Evolutionary conservation across 352 stramenopile genomes (phyloP), one percentile per base, ranked within the genome.

Genomic region (Phytophthora ohioensis): DNA sequence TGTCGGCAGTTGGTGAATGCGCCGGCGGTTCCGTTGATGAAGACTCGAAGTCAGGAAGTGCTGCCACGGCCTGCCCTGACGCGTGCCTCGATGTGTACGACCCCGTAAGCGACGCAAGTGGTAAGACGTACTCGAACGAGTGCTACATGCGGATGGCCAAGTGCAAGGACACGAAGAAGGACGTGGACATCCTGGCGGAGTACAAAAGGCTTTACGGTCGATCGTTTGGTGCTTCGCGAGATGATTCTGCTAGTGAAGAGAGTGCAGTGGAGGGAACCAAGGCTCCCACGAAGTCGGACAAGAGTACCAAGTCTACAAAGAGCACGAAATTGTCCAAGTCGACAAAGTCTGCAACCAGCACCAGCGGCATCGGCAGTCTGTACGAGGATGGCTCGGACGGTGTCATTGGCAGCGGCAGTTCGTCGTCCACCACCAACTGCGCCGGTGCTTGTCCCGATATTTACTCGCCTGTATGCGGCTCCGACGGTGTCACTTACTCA

Each of bases 21-120:
- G 54, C 66, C 7, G 64, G 64, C 11, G 64, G 41, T 3, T 68
- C 61, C 12, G 34, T 43, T 43, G 27, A 3, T 15, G 41, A 73
- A 42, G 30, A 13, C 4, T 59, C 55, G 34, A 63, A 67, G 4
- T 48, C 42, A 31, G 64, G 58, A 5, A 65, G 57, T 27, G 45
- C 56, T 1, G 45, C 11, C 9, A 12, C 35, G 12, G 60, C 45
- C 3, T 83, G 76, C n/a, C 74, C 76, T 46, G 63, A 76, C 38
- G 58, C 67, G 15, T 84, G 76, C 48, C 30, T 77, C 42, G 75
- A 84, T 32, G 74, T 82, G 34, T 82, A 81, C 43, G 58, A 75
- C 13, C 75, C 78, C 5, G 67, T 81, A 5, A 79, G 66, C 46
- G 74, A 80, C 21, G 72, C 73, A 39, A 71, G 75, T 45, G 76